Evolutionary conservation across 1,284 basidiomycete genomes (phyloP).

Genomic region (Papiliotrema flavescens): DNA sequence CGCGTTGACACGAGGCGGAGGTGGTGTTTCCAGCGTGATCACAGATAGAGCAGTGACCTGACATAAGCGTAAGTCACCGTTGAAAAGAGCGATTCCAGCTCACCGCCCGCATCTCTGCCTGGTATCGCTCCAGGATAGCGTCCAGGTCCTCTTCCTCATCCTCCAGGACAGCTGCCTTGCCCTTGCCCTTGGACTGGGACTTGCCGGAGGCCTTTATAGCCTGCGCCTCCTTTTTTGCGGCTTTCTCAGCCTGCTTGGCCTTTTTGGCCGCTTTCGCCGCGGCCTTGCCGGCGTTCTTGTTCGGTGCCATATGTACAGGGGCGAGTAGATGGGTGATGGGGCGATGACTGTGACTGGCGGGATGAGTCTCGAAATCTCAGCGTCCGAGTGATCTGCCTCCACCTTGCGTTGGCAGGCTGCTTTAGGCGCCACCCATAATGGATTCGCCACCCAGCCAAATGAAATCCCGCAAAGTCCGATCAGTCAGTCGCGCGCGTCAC

Average conservation of each 20-base stretch:
- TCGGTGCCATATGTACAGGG: conserved; percentile 12
- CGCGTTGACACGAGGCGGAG: conserved; percentile 73
- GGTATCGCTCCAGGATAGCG: conserved; percentile 62
- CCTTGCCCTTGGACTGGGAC: conserved; percentile 17
- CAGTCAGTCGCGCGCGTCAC: too few species aligned
- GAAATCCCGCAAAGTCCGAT: too few species aligned
- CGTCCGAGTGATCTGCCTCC: too few species aligned
- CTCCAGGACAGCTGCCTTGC: conserved; percentile 49
- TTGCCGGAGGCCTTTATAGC: conserved; percentile 52
- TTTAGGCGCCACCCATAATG: neutral
- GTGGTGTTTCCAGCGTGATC: conserved; percentile 52
- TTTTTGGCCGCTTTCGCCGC: conserved; percentile 67
- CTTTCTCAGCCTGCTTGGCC: conserved; percentile 54
- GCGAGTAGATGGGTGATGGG: neutral
- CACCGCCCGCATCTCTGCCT: conserved; percentile 19
- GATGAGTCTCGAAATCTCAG: neutral
- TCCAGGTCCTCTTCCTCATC: conserved; percentile 75
- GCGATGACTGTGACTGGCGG: neutral
- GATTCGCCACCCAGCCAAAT: neutral
- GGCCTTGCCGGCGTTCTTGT: conserved; percentile 48
- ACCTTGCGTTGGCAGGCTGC: too few species aligned
- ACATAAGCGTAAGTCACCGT: conserved; percentile 70
- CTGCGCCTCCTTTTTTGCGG: conserved; percentile 66
- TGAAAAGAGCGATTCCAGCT: conserved; percentile 29
- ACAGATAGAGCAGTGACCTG: conserved; percentile 66